Evolutionary conservation across 805 yeast genomes (phyloP), one percentile per base, ranked within the genome.

Genomic region (Suhomyces pyralidae): DNA sequence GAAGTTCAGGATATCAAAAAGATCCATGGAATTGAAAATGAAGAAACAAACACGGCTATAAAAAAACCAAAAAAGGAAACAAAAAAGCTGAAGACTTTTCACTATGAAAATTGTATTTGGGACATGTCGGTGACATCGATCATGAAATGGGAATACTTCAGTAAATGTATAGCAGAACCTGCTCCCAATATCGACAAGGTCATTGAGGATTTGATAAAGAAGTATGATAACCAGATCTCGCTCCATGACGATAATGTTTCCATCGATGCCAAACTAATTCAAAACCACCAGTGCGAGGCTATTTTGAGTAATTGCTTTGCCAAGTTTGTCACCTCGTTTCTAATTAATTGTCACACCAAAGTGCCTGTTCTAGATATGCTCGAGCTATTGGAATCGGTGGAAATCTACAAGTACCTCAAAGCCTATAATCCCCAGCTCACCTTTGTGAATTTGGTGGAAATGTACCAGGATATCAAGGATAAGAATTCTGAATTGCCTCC

Each of bases 61-160:
- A 14, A 15, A 14, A 40, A 15, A 42, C 42, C 15, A 19, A 43
- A 22, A 34, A 36, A 42, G 7, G 49, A 52, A 32, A 4, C 8
- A 2, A 26, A 50, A 26, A 40, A 8, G 1, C 30, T 5, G 3
- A 25, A 34, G 12, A 9, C 12, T 26, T 40, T 40, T 30, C 40
- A 43, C 19, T 56, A 52, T 46, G 63, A 59, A 40, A 53, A 50
- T 34, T 58, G 61, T 40, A n/a, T 51, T 17, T 72, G 76, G 77
- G 70, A 71, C 57, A 64, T 70, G 68, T 68, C 74, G 3, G 48
- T 69, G 14, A 61, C 69, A 0, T 58, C 69, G 12, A 49, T 72
- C 2, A 43, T 72, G 44, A 59, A 58, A 32, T 72, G 76, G 76
- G 51, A 55, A 3, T 68, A 53, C 40, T 64, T 70, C 50, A 51